A percentile compares a stretch with the other conserved stretches of the same genome.
phyloP scores from a whole-genome alignment of 306 rosid genomes.

The Betula pendula region DNA sequence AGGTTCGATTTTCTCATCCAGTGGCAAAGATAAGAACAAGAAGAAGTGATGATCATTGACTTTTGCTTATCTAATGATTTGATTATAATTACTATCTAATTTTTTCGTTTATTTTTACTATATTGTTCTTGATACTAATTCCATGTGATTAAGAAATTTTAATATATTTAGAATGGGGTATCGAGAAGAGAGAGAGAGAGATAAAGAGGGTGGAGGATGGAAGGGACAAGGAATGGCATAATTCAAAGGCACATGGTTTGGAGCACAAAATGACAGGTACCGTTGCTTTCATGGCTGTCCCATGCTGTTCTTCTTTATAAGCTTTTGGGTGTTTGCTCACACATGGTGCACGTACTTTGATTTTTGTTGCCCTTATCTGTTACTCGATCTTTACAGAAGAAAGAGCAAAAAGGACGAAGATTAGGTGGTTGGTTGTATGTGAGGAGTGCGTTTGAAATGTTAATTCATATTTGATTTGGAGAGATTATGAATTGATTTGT shows the following conservation, averaged over 20 bases:
- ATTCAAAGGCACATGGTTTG: slow-evolving; percentile 58
- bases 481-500: not conserved
- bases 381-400: too few relatives aligned
- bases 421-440: slow-evolving; percentile 10
- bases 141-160: slow-evolving; percentile 31
- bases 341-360: slow-evolving; percentile 33
- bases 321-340: slow-evolving; percentile 43
- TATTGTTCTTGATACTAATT: slow-evolving; percentile 22
- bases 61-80: slow-evolving; percentile 28
- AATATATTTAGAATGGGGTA: slow-evolving; percentile 20
- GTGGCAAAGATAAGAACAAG: slow-evolving; percentile 58
- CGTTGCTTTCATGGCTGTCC: slow-evolving; percentile 59
- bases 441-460: slow-evolving; percentile 11
- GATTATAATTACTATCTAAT: slow-evolving; percentile 23
- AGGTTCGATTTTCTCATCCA: slow-evolving; percentile 67
- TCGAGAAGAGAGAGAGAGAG: slow-evolving; percentile 30
- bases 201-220: slow-evolving; percentile 19
- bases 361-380: slow-evolving; percentile 10
- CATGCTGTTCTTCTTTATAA: slow-evolving; percentile 28
- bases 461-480: not conserved
- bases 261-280: slow-evolving; percentile 55
- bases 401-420: not conserved
- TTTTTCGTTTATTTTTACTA: slow-evolving; percentile 3
- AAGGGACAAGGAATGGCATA: slow-evolving; percentile 39
- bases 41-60: slow-evolving; percentile 43